These are phyloP conservation scores for Cephaloascus albidus DNA, from an alignment of 805 yeast genomes.

Conservation along the genomic window DNA sequence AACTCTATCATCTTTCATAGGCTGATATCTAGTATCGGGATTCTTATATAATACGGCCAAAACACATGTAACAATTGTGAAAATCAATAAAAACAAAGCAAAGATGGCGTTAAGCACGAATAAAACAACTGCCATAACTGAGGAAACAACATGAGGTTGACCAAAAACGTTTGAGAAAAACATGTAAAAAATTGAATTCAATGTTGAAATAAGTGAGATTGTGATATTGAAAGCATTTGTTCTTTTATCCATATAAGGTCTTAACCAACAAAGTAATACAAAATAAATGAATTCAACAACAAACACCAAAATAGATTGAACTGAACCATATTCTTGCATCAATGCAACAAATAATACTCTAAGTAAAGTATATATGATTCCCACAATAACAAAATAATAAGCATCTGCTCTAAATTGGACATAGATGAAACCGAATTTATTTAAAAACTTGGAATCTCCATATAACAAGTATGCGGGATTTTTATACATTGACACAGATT, in stretches of 20 bases:
- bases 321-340: constrained; percentile 71
- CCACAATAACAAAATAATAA: constrained; percentile 71
- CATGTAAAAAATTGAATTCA: constrained; percentile 80
- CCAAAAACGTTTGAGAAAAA: constrained; percentile 80
- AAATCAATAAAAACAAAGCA: constrained; percentile 70
- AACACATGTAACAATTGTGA: constrained; percentile 82
- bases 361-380: constrained; percentile 55
- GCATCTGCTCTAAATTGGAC: constrained; percentile 84
- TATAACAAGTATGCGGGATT: constrained; percentile 89
- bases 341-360: constrained; percentile 83
- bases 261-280: constrained; percentile 50
- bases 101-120: constrained; percentile 85
- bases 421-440: constrained; percentile 86
- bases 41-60: constrained; percentile 80
- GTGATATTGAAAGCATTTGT: constrained; percentile 90
- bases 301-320: constrained; percentile 71
- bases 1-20: constrained; percentile 92
- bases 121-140: constrained; percentile 85
- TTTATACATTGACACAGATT: constrained; percentile 62
- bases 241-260: constrained; percentile 92
- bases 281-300: constrained; percentile 68
- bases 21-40: constrained; percentile 93
- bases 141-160: constrained; percentile 82
- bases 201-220: constrained; percentile 67
- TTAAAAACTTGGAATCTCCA: constrained; percentile 74